These are phyloP conservation scores for Linum trigynum DNA, from an alignment of 345 rosid genomes.

Conservation along the genomic window DNA sequence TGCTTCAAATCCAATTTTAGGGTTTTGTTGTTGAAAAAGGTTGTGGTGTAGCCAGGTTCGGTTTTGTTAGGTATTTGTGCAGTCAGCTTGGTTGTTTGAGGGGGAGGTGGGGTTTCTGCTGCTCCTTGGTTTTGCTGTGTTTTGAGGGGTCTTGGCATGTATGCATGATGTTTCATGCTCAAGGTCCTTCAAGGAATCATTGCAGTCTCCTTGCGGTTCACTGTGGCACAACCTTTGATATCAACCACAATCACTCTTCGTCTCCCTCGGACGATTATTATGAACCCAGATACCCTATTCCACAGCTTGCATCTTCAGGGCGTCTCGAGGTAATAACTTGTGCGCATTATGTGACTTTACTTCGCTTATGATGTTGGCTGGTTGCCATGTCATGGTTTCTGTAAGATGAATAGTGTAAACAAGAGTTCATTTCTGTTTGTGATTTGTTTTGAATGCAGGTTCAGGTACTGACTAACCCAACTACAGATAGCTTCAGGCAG, in stretches of 20 bases:
- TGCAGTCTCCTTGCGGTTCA: constrained; percentile 77
- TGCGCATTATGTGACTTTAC: neutral
- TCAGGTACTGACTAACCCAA: constrained; percentile 70
- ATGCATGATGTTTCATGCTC: constrained; percentile 85
- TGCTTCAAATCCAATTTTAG: neutral
- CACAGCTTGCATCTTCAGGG: constrained; percentile 75
- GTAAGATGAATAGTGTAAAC: constrained; percentile 5
- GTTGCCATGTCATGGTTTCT: neutral
- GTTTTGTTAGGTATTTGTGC: neutral
- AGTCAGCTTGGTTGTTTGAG: neutral
- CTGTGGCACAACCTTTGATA: constrained; percentile 39
- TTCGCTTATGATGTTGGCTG: constrained; percentile 5
- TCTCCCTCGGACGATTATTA: constrained; percentile 25
- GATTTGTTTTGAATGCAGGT: constrained; percentile 46
- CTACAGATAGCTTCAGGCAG: constrained; percentile 49
- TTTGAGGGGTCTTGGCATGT: constrained; percentile 44
- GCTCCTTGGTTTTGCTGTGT: neutral
- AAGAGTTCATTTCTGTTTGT: constrained; percentile 4
- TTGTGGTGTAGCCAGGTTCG: neutral
- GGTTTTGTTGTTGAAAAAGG: neutral
- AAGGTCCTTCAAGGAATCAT: constrained; percentile 80
- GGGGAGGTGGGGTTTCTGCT: neutral
- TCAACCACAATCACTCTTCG: constrained; percentile 34
- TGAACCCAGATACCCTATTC: constrained; percentile 57
- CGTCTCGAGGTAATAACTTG: constrained; percentile 58